Conservation (phyloP, 208 protist species). For the Leishmania turanica region DNA sequence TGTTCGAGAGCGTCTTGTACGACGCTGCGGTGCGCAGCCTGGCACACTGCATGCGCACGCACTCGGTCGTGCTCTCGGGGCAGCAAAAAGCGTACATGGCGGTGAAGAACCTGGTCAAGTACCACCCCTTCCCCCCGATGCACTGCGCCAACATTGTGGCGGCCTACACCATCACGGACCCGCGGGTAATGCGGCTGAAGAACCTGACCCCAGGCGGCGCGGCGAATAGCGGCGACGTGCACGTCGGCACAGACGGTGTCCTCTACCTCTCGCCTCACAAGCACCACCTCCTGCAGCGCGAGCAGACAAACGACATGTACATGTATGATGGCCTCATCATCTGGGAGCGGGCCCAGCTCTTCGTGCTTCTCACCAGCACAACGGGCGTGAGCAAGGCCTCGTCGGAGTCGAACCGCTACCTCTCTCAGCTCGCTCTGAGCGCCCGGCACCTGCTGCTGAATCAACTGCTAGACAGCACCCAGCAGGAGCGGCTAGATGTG, state of each 20-base stretch:
- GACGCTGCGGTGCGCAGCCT: conserved; percentile 69
- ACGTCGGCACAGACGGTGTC: conserved; percentile 23
- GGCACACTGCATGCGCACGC: conserved; percentile 26
- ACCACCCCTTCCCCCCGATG: conserved; percentile 74
- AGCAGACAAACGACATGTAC: conserved; percentile 45
- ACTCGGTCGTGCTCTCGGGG: conserved; percentile 44
- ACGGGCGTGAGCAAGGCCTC: conserved; percentile 15
- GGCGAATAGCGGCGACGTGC: conserved; percentile 22
- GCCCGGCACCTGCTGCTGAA: conserved; percentile 61
- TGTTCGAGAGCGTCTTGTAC: conserved; percentile 84
- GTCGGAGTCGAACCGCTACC: conserved; percentile 36
- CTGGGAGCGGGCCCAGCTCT: conserved; percentile 66
- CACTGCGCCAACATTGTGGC: conserved; percentile 57
- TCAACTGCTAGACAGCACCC: conserved; percentile 72
- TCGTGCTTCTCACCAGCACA: conserved; percentile 57
- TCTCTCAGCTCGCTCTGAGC: conserved; percentile 40
- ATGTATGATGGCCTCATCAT: conserved; percentile 67
- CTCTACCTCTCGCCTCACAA: conserved; percentile 31
- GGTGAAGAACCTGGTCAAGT: conserved; percentile 66
- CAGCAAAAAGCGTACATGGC: conserved; percentile 47
- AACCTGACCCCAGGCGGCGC: conserved; percentile 31
- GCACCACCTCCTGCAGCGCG: conserved; percentile 27
- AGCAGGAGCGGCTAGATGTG: conserved; percentile 62
- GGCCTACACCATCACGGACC: conserved; percentile 66
- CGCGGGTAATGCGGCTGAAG: conserved; percentile 56